Percentiles rank a stretch among this genome's conserved stretches.
Evolutionary conservation across 805 yeast species (phyloP).

Genomic region (Candida krabiensis): DNA sequence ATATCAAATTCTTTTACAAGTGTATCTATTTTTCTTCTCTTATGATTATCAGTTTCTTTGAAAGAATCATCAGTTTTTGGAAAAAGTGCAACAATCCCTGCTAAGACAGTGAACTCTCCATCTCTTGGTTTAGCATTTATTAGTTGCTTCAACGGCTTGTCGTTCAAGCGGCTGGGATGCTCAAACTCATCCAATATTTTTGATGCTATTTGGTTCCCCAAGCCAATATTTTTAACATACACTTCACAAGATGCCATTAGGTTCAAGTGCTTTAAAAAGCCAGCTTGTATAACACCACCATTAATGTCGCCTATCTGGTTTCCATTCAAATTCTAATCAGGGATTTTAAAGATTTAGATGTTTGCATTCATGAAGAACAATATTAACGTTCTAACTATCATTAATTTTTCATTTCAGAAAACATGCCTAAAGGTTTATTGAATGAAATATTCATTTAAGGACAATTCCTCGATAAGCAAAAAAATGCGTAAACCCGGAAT

Average conservation of each 20-base stretch:
- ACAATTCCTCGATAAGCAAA: too few relatives aligned
- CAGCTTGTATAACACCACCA: too few relatives aligned
- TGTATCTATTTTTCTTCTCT: slow-evolving; percentile 7
- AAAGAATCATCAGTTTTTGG: slow-evolving; percentile 10
- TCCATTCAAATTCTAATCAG: too few relatives aligned
- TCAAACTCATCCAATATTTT: slow-evolving; percentile 14
- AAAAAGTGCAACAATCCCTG: slow-evolving; percentile 59
- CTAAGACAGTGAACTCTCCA: slow-evolving; percentile 82
- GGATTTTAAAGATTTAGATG: too few relatives aligned
- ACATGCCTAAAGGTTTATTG: too few relatives aligned
- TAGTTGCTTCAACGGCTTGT: slow-evolving; percentile 10
- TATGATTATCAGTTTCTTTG: slow-evolving; percentile 8
- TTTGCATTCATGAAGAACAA: too few relatives aligned
- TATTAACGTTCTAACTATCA: too few relatives aligned
- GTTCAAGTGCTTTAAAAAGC: too few relatives aligned
- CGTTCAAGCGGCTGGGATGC: slow-evolving; percentile 11
- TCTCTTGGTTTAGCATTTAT: slow-evolving; percentile 55
- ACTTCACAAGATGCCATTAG: slow-evolving; percentile 1
- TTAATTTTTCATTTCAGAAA: too few relatives aligned
- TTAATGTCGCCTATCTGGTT: too few relatives aligned
- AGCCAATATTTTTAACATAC: neutral
- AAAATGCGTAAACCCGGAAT: slow-evolving; percentile 27
- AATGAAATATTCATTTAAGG: too few relatives aligned
- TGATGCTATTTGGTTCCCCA: slow-evolving; percentile 19
- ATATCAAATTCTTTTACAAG: slow-evolving; percentile 14